A percentile compares a stretch with the other conserved stretches of the same genome.
These are phyloP conservation scores for Penicillium sp. DNA, from an alignment of 2,329 filamentous ascomycete species.

Conservation along the genomic window DNA sequence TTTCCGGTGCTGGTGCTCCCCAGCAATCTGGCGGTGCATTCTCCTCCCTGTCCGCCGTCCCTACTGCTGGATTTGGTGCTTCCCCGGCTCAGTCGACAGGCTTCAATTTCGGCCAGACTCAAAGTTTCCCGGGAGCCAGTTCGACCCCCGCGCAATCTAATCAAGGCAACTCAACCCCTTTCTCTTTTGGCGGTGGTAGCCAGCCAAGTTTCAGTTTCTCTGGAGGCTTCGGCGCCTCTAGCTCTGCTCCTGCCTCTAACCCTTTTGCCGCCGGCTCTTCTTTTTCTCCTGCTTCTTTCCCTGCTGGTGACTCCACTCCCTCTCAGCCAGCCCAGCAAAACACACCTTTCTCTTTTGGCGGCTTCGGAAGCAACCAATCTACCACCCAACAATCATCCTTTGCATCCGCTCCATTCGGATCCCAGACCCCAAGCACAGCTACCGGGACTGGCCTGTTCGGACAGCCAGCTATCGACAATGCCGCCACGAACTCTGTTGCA, in stretches of 20 bases:
- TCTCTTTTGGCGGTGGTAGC: constrained; percentile 20
- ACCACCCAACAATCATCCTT: constrained; percentile 10
- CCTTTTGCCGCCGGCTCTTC: constrained; percentile 15
- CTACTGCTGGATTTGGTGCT: constrained; percentile 8
- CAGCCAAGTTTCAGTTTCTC: constrained; percentile 18
- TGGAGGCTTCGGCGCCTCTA: constrained; percentile 1
- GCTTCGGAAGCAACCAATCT: constrained; percentile 10
- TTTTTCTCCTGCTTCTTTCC: not conserved
- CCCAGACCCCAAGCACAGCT: not conserved
- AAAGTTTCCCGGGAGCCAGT: constrained; percentile 24
- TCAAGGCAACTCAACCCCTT: constrained; percentile 14
- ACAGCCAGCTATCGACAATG: constrained; percentile 8
- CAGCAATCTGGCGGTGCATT: constrained; percentile 10
- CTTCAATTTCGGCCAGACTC: constrained; percentile 24
- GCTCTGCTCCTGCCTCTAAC: constrained; percentile 16
- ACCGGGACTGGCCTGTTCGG: constrained; percentile 13
- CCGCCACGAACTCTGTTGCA: constrained; percentile 9
- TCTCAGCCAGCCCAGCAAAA: constrained; percentile 2
- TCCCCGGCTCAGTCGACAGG: constrained; percentile 11
- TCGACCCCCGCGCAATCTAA: constrained; percentile 9
- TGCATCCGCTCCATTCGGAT: constrained; percentile 14
- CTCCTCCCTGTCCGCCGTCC: constrained; percentile 9
- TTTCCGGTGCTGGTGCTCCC: constrained; percentile 8
- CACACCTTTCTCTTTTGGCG: constrained; percentile 9
- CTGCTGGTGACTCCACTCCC: constrained; percentile 6